These are phyloP conservation scores for Hortiboletus campestris DNA, from an alignment of 768 basidiomycete species.

Conservation along the genomic window DNA sequence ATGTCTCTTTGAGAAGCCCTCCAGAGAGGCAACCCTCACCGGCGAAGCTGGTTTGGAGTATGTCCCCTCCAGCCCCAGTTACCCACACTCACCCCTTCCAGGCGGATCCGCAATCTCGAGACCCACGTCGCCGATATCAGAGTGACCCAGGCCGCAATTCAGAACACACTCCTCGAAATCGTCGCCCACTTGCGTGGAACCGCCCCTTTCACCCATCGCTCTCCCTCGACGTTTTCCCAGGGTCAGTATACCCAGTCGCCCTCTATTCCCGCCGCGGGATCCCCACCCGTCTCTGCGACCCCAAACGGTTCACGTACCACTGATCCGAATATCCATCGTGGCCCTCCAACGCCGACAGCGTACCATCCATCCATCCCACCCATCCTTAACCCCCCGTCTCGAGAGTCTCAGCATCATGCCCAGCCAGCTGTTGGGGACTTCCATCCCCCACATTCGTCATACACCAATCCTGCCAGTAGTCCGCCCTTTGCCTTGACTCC, in stretches of 20 bases:
- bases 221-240: slow-evolving; percentile 55
- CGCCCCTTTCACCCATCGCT: slow-evolving; percentile 47
- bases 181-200: slow-evolving; percentile 71
- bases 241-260: slow-evolving; percentile 63
- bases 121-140: slow-evolving; percentile 81
- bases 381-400: slow-evolving; percentile 28
- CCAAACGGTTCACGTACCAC: slow-evolving; percentile 33
- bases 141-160: slow-evolving; percentile 69
- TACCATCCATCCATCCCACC: slow-evolving; percentile 31
- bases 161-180: slow-evolving; percentile 77
- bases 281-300: slow-evolving; percentile 43
- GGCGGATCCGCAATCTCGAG: slow-evolving; percentile 90
- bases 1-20: slow-evolving; percentile 94
- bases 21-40: slow-evolving; percentile 79
- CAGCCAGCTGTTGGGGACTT: slow-evolving; percentile 40
- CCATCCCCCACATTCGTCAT: slow-evolving; percentile 45
- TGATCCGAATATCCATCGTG: slow-evolving; percentile 25
- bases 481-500: slow-evolving; percentile 31
- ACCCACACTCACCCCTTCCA: slow-evolving; percentile 33
- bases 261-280: slow-evolving; percentile 58
- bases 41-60: slow-evolving; percentile 90
- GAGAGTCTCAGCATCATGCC: slow-evolving; percentile 33
- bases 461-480: slow-evolving; percentile 37
- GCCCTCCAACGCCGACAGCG: slow-evolving; percentile 30
- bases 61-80: slow-evolving; percentile 31